phyloP scores from a whole-genome alignment of 1,139 yeast species.

The Geotrichum bryndzae region DNA sequence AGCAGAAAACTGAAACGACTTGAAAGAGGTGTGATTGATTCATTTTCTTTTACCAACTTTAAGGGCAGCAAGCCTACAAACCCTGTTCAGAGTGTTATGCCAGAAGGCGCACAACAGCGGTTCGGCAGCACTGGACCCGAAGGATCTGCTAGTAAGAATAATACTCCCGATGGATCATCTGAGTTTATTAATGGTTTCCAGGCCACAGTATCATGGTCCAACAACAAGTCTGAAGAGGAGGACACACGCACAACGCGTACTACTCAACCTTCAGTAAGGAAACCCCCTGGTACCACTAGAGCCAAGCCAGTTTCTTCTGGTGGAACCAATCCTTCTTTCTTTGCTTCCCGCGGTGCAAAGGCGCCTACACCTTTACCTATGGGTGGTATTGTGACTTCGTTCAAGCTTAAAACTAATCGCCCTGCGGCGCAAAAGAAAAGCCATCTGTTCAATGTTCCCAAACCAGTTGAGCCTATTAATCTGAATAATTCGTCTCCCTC shows the following conservation, averaged over 20 bases:
- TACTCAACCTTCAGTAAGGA: background rate
- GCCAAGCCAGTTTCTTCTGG: conserved; percentile 5
- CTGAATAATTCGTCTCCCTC: background rate
- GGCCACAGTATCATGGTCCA: background rate
- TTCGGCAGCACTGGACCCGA: conserved; percentile 13
- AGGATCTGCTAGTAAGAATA: background rate
- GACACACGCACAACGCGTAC: background rate
- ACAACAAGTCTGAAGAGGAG: background rate
- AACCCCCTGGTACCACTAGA: background rate
- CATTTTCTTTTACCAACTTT: conserved; percentile 3
- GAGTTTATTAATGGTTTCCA: conserved; percentile 1
- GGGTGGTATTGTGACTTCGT: conserved; percentile 16
- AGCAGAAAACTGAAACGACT: conserved; percentile 58
- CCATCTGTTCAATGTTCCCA: conserved; percentile 3
- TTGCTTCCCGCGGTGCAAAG: conserved; percentile 17
- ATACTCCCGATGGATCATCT: conserved; percentile 1
- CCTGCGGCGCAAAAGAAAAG: conserved; percentile 2
- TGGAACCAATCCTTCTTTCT: conserved; percentile 14
- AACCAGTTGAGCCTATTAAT: background rate
- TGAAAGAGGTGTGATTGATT: conserved; percentile 24
- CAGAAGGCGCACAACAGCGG: conserved; percentile 15
- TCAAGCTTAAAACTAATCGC: conserved; percentile 13
- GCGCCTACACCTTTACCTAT: conserved; percentile 15
- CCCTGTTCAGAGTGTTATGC: conserved; percentile 18
- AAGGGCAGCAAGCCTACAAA: background rate